Evolutionary conservation across 2,329 filamentous ascomycete genomes (phyloP).

Genomic region (Neofusicoccum cordaticola): DNA sequence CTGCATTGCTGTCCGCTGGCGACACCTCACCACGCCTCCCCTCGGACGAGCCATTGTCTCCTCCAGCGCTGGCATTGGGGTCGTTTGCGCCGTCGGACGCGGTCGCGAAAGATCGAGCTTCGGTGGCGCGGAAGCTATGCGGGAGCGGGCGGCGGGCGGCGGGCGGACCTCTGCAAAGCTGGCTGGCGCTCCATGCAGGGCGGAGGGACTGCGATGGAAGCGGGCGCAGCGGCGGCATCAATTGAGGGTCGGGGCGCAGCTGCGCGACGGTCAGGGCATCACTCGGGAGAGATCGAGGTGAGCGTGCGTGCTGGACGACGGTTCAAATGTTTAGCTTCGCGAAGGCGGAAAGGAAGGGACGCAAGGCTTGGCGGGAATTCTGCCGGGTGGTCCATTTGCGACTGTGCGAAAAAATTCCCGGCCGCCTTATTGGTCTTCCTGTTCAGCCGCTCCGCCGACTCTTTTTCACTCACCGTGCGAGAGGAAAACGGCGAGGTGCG

Average conservation of each 20-base stretch:
- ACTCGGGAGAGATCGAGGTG: background rate
- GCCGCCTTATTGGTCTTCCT: background rate
- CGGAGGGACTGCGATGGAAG: conserved; percentile 44
- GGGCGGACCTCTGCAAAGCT: conserved; percentile 24
- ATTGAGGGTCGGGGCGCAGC: conserved; percentile 25
- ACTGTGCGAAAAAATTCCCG: background rate
- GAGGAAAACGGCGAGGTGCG: background rate
- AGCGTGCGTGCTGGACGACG: background rate
- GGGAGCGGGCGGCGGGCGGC: background rate
- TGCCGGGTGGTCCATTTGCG: background rate
- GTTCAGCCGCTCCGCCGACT: background rate
- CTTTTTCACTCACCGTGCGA: background rate
- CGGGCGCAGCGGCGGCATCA: conserved; percentile 46
- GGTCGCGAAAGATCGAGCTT: background rate
- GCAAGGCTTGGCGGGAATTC: background rate
- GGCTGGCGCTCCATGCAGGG: conserved; percentile 34
- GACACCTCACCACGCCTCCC: too few relatives aligned
- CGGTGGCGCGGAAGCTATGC: background rate
- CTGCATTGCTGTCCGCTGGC: too few relatives aligned
- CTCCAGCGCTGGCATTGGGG: too few relatives aligned
- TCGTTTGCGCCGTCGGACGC: background rate
- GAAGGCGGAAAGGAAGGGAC: conserved; percentile 1
- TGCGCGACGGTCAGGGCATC: background rate
- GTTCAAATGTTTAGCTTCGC: conserved; percentile 15
- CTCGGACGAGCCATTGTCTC: too few relatives aligned